Evolutionary conservation across 495 filamentous ascomycete species (phyloP).

Genomic region (Clavariopsis aquatica): DNA sequence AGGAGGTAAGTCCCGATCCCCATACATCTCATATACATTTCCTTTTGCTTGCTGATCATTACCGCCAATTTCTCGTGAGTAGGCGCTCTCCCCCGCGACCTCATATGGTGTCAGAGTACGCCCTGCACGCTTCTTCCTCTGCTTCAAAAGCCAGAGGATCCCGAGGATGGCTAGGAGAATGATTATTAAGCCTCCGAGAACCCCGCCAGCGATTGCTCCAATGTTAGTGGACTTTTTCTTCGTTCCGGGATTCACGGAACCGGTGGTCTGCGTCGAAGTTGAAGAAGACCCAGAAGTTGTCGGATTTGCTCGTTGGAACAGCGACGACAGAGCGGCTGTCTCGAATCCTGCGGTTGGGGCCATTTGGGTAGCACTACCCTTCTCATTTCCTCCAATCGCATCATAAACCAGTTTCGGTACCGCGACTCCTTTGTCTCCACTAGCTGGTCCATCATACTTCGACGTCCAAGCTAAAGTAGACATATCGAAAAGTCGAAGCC

Average conservation of each 20-base stretch:
- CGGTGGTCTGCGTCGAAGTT: neutral
- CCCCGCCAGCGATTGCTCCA: neutral
- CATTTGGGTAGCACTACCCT: conserved; percentile 10
- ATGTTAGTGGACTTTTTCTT: conserved; percentile 1
- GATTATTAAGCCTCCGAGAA: neutral
- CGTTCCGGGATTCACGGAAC: neutral
- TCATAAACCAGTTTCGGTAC: conserved; percentile 12
- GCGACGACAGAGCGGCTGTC: neutral
- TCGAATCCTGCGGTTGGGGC: conserved; percentile 7
- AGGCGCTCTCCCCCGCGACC: neutral
- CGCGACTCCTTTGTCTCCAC: neutral
- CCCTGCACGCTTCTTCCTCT: neutral
- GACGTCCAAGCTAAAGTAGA: conserved; percentile 5
- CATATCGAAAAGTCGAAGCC: conserved; percentile 15
- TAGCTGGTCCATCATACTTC: conserved; percentile 9
- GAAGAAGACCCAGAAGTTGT: neutral
- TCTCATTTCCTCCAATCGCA: conserved; percentile 10
- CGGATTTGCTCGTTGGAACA: conserved; percentile 1
- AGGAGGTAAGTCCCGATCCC: neutral
- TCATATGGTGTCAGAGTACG: neutral
- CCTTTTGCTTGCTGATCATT: neutral
- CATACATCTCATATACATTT: neutral
- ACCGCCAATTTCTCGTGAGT: neutral
- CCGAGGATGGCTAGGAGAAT: neutral
- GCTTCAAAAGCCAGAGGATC: neutral